Base-by-base conservation (phyloP, 2,329 filamentous ascomycete species). In the Neoarthrinium moseri region DNA sequence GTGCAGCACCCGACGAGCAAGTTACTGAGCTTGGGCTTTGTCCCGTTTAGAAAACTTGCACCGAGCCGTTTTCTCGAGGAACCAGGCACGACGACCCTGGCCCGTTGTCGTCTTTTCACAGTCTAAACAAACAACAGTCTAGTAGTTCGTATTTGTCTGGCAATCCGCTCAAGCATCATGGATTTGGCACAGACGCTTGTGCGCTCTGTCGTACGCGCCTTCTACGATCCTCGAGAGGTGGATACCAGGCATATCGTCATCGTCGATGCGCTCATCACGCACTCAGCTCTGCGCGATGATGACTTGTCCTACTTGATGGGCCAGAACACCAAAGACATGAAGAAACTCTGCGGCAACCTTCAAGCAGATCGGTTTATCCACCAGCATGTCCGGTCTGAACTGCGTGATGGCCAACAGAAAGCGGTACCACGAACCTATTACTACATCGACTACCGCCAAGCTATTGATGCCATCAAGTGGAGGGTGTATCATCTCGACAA, bases 381-480 rank as follows among this genome's bases (percentile, higher is more conserved):
- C 60, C 36, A 32, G 51, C 84, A 85, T 64, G 83, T 84, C 24
- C 84, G 90, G 50, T 81, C 84, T 40, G 91, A 96, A 64, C 73
- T 87, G 45, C 84, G 86, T 54, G 87, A 91, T 61, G 89, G 89
- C 42, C 88, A 91, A 49, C 86, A 87, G 47, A 85, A 91, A 43
- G 87, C 89, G 5, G 85, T 87, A 55, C 91, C 87, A 62, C 83
- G 89, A 58, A 95, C 92, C 51, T 99, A 96, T 77, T 99, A 95
- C 72, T 99, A 89, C 69, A 92, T 99, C 64, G 91, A 96, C 64
- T 95, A 95, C 61, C 89, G 94, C 49, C 87, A 89, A 47, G 90
- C 92, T 27, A 90, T 99, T 60, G 94, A 99, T 69, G 90, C 89
- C 39, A 95, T 96, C 70, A 99, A 99, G 67, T 99, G 88, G 80